These are phyloP conservation scores for Akanthomyces dipterigenus DNA, from an alignment of 2,329 filamentous ascomycete species.

Conservation along the genomic window DNA sequence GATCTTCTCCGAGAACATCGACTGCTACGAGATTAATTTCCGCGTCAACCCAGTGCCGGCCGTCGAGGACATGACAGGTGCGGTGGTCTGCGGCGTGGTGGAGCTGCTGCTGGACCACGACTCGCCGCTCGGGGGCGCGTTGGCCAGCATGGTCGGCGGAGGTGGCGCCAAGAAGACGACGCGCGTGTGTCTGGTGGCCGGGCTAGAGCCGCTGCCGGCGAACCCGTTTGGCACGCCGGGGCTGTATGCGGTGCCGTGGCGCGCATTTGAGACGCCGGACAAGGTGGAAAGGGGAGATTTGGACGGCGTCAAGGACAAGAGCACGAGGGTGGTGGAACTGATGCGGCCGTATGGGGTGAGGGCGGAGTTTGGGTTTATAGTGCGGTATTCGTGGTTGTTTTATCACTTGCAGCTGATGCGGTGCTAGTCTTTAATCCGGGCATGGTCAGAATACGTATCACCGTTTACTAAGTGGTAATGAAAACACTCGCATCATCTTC, in stretches of 20 bases:
- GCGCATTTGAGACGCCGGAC: constrained; percentile 19
- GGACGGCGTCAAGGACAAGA: neutral
- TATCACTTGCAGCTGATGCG: neutral
- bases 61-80: constrained; percentile 14
- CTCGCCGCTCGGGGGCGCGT: neutral
- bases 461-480: too few relatives aligned
- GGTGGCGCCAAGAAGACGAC: neutral
- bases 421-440: neutral
- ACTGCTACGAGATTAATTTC: constrained; percentile 23
- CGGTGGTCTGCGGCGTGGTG: constrained; percentile 19
- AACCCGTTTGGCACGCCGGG: constrained; percentile 23
- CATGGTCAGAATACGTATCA: too few relatives aligned
- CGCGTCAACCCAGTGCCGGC: constrained; percentile 17
- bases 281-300: neutral
- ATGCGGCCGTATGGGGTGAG: neutral
- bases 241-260: constrained; percentile 23
- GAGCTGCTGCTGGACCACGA: constrained; percentile 17
- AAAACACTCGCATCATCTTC: too few relatives aligned
- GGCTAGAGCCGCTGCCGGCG: constrained; percentile 19
- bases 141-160: too few relatives aligned
- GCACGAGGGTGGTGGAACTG: neutral
- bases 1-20: constrained; percentile 17
- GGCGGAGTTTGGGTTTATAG: neutral
- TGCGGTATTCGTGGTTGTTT: neutral
- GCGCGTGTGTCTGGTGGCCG: constrained; percentile 18